phyloP scores from a whole-genome alignment of 805 yeast species.

The Yamadazyma ubonensis region DNA sequence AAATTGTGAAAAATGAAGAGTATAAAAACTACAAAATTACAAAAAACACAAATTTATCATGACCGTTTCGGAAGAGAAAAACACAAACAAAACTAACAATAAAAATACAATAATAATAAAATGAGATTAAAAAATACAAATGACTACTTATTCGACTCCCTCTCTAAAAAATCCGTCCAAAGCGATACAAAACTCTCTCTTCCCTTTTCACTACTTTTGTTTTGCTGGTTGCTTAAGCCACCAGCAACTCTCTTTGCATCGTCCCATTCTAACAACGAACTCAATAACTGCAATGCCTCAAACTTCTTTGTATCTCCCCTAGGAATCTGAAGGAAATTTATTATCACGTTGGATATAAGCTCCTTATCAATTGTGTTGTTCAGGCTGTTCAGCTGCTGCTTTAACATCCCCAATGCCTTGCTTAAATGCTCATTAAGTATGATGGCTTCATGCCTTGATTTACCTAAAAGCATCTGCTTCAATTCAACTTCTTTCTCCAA shows the following conservation, averaged over 20 bases:
- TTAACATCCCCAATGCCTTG: slow-evolving; percentile 84
- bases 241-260: slow-evolving; percentile 74
- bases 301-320: slow-evolving; percentile 93
- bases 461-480: slow-evolving; percentile 80
- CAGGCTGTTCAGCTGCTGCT: slow-evolving; percentile 59
- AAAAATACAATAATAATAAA: too few relatives aligned
- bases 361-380: slow-evolving; percentile 84
- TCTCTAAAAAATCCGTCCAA: slow-evolving; percentile 80
- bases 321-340: slow-evolving; percentile 83
- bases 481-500: slow-evolving; percentile 53
- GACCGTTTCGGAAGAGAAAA: too few relatives aligned
- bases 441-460: slow-evolving; percentile 91
- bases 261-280: slow-evolving; percentile 86
- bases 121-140: too few relatives aligned
- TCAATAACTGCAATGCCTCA: slow-evolving; percentile 82
- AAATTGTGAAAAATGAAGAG: too few relatives aligned
- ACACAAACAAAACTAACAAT: too few relatives aligned
- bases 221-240: slow-evolving; percentile 47
- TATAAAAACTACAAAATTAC: too few relatives aligned
- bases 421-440: slow-evolving; percentile 91
- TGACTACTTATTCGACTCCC: slow-evolving; percentile 41
- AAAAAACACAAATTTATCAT: too few relatives aligned
- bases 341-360: slow-evolving; percentile 77
- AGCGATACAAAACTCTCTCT: slow-evolving; percentile 63
- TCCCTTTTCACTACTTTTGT: slow-evolving; percentile 16